Evolutionary conservation across 2,329 filamentous ascomycete genomes (phyloP).

Genomic region (Ceratocystis cubensis): DNA sequence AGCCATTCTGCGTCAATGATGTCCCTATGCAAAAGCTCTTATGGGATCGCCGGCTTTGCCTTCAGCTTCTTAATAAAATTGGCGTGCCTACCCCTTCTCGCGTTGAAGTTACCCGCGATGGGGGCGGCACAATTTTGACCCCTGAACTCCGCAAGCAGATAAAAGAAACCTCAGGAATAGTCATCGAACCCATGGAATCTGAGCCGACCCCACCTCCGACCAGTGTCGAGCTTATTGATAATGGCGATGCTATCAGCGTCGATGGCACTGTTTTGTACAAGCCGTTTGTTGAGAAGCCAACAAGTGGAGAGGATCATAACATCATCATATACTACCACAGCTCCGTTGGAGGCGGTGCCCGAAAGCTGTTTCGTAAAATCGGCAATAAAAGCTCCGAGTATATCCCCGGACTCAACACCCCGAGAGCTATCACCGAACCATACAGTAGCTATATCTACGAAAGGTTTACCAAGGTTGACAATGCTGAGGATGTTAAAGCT

Average conservation of each 20-base stretch:
- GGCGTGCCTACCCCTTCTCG: slow-evolving; percentile 79
- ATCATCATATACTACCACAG: slow-evolving; percentile 95
- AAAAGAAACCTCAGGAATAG: slow-evolving; percentile 66
- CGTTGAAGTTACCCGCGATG: slow-evolving; percentile 84
- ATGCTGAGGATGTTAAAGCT: slow-evolving; percentile 95
- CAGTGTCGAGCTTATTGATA: slow-evolving; percentile 74
- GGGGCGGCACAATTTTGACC: slow-evolving; percentile 67
- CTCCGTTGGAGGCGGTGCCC: slow-evolving; percentile 73
- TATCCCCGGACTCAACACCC: slow-evolving; percentile 61
- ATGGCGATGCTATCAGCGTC: slow-evolving; percentile 76
- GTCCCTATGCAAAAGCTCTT: slow-evolving; percentile 93
- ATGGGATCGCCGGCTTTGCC: slow-evolving; percentile 86
- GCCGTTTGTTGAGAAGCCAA: slow-evolving; percentile 95
- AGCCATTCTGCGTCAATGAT: slow-evolving; percentile 96
- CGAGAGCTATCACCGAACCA: slow-evolving; percentile 69
- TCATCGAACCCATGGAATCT: slow-evolving; percentile 38
- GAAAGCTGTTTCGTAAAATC: slow-evolving; percentile 89
- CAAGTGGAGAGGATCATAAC: slow-evolving; percentile 97
- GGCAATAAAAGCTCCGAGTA: slow-evolving; percentile 98
- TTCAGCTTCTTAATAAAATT: slow-evolving; percentile 78
- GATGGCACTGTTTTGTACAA: slow-evolving; percentile 74
- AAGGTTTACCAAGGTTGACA: slow-evolving; percentile 91
- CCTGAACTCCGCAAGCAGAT: slow-evolving; percentile 69
- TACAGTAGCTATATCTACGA: slow-evolving; percentile 88
- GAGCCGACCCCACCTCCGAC: slow-evolving; percentile 42